Base-by-base conservation (phyloP, 2,329 filamentous ascomycete genomes). In the Leptodontidium sp. region DNA sequence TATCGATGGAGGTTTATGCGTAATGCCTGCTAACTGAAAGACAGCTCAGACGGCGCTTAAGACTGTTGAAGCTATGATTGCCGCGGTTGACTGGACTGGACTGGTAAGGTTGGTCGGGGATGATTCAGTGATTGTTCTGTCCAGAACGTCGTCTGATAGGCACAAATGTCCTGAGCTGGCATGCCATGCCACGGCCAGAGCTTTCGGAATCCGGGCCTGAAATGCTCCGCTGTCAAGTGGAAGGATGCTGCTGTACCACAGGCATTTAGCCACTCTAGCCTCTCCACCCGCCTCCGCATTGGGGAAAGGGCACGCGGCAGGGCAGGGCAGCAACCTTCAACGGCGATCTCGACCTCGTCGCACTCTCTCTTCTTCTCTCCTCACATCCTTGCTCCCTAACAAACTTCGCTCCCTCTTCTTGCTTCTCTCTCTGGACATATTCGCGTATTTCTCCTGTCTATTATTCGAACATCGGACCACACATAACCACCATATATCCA, bases 201-300 rank as follows among this genome's bases (percentile, higher is more conserved):
- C 29, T 45, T 58, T 61, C 59, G 65, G 58, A 29, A 45, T 63
- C 32, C 52, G 21, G 59, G 49, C 49, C 59, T 47, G 40, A 43
- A 50, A 49, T 62, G 38, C 32, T 68, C 61, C 53, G 61, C 55
- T 67, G 66, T 63, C 66, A 67, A 47, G 32, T 9, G 38, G 38
- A 40, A 40, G 38, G 26, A 59, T 50, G 32, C 12, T 35, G 29
- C 15, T n/a, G 21, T 21, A 4, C n/a, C 24, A 38, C n/a, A 50
- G 43, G 43, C 59, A 62, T 62, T 35, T 35, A 32, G 38, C 11
- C n/a, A 50, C 12, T 40, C 38, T 40, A 7, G 49, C 24, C 24
- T 55, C 52, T 35, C 52, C 52, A 55, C 52, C 32, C 26, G 29
- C 29, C 67, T 69, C 67, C 67, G 57, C 57, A 61, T 65, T 67